phyloP scores from a whole-genome alignment of 495 filamentous ascomycete species.

The Neurospora cerealis region DNA sequence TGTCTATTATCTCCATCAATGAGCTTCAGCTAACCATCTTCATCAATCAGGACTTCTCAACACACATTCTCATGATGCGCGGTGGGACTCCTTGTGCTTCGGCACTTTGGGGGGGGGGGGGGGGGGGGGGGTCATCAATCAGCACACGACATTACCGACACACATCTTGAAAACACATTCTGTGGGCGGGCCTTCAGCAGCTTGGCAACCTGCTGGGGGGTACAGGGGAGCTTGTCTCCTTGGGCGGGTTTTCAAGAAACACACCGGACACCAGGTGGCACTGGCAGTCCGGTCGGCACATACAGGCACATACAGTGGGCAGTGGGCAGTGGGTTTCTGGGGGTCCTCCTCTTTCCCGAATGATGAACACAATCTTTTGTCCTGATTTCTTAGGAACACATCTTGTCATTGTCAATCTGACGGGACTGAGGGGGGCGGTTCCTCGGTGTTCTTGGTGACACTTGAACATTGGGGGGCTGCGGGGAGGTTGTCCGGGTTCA shows the following conservation, averaged over 20 bases:
- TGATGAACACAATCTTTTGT: background rate
- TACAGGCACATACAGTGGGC: background rate
- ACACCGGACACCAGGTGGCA: background rate
- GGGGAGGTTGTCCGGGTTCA: background rate
- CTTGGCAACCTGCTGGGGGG: background rate
- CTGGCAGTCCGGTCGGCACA: background rate
- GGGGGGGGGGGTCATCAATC: background rate
- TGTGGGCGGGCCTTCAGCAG: background rate
- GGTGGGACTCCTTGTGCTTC: background rate
- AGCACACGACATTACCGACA: background rate
- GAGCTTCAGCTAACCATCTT: background rate
- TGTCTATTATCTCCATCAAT: background rate
- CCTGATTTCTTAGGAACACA: background rate
- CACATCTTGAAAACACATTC: background rate
- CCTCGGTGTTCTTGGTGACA: background rate
- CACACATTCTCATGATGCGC: background rate
- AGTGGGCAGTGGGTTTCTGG: background rate
- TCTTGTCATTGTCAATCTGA: background rate
- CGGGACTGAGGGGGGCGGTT: background rate
- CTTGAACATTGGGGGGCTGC: background rate
- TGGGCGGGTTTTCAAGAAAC: background rate
- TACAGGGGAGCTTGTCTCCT: background rate
- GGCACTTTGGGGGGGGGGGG: background rate
- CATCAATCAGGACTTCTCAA: background rate
- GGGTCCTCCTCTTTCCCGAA: background rate